Conservation (phyloP, 352 stramenopile species). For the Ochromonadaceae sp. region DNA sequence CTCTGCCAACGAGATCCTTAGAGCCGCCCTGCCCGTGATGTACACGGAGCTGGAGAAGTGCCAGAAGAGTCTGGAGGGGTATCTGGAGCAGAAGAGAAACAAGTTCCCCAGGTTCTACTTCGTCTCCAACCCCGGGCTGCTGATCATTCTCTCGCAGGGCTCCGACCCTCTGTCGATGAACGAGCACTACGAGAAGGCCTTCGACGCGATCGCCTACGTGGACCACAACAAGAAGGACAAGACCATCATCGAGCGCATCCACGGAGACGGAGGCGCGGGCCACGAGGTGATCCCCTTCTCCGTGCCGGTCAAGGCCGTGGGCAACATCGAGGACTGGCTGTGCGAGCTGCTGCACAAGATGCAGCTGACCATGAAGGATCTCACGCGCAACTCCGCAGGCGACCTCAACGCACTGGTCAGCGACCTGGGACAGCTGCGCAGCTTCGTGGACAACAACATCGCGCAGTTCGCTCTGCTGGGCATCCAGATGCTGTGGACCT, state of each 20-base stretch:
- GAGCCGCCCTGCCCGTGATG: constrained; percentile 86
- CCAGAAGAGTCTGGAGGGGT: constrained; percentile 92
- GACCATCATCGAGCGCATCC: constrained; percentile 76
- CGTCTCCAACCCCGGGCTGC: constrained; percentile 86
- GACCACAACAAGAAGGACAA: constrained; percentile 96
- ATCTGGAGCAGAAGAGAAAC: constrained; percentile 94
- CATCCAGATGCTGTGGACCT: constrained; percentile 89
- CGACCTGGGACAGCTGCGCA: constrained; percentile 48
- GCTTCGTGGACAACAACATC: constrained; percentile 55
- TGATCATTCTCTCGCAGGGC: constrained; percentile 92
- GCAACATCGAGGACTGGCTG: constrained; percentile 98
- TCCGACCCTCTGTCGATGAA: constrained; percentile 95
- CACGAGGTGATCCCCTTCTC: constrained; percentile 81
- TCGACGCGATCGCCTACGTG: constrained; percentile 93
- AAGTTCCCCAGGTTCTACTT: constrained; percentile 99
- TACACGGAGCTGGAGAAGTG: constrained; percentile 94
- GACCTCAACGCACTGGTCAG: constrained; percentile 74
- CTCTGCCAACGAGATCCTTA: constrained; percentile 89
- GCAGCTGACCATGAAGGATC: constrained; percentile 91
- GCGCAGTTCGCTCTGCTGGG: constrained; percentile 73
- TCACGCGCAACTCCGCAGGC: constrained; percentile 73
- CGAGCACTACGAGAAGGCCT: constrained; percentile 96
- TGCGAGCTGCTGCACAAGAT: constrained; percentile 80
- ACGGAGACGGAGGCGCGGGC: constrained; percentile 44
- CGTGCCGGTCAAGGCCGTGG: constrained; percentile 79